Conservation (phyloP, 306 rosid species). For the Vigna reflexopilosa region DNA sequence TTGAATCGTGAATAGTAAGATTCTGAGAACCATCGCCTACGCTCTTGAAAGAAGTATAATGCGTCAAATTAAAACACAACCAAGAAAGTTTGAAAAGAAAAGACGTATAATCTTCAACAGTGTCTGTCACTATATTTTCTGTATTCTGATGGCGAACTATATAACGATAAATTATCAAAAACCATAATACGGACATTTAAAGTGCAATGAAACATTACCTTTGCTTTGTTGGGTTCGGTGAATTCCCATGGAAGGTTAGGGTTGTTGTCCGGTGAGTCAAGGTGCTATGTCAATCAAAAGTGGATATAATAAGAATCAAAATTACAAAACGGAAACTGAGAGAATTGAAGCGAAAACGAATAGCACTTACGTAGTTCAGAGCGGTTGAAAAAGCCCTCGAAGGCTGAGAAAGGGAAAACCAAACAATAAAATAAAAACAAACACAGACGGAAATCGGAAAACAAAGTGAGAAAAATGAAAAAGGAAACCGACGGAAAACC, state of each 20-base stretch:
- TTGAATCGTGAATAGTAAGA: too few relatives aligned
- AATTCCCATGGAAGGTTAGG: constrained; percentile 88
- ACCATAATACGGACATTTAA: not conserved
- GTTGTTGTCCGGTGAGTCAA: constrained; percentile 86
- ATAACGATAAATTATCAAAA: not conserved
- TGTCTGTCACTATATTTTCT: not conserved
- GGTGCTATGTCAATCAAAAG: constrained; percentile 64
- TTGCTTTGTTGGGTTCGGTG: constrained; percentile 60
- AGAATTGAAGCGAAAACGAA: not conserved
- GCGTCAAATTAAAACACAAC: not conserved
- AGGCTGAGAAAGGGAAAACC: constrained; percentile 53
- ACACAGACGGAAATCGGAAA: not conserved
- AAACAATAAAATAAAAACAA: not conserved
- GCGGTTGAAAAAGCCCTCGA: constrained; percentile 87
- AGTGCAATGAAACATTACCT: constrained; percentile 54
- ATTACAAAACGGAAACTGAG: not conserved
- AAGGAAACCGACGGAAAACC: constrained; percentile 55
- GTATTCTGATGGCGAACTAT: not conserved
- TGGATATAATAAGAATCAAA: constrained; percentile 18
- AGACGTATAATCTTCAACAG: not conserved
- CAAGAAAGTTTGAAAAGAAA: not conserved
- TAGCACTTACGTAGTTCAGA: constrained; percentile 79
- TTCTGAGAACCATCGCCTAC: too few relatives aligned
- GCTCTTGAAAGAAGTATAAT: not conserved
- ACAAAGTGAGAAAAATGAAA: constrained; percentile 24